A percentile compares a stretch with the other conserved stretches of the same genome.
Evolutionary conservation across 1,284 basidiomycete genomes (phyloP).

Genomic region (Cryptococcus sp.): DNA sequence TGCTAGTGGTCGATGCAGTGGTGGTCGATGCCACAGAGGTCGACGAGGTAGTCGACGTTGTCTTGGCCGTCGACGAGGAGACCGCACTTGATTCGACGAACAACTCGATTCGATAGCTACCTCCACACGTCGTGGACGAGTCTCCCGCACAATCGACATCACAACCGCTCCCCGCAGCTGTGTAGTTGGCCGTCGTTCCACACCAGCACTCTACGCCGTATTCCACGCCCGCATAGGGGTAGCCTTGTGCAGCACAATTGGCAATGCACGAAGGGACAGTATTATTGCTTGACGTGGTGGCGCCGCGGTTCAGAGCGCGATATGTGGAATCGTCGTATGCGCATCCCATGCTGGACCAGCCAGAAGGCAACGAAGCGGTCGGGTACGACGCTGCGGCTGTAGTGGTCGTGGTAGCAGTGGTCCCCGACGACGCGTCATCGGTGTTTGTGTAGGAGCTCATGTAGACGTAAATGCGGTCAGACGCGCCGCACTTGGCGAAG

Average conservation of each 20-base stretch:
- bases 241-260: slow-evolving; percentile 3
- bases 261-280: background rate
- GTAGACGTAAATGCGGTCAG: slow-evolving; percentile 4
- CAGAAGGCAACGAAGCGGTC: slow-evolving; percentile 1
- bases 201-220: slow-evolving; percentile 10
- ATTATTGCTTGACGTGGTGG: slow-evolving; percentile 1
- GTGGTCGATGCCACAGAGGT: background rate
- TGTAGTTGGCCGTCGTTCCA: background rate
- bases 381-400: background rate
- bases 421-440: background rate
- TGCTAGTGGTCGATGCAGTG: no score
- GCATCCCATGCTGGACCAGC: slow-evolving; percentile 6
- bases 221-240: slow-evolving; percentile 7
- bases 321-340: background rate
- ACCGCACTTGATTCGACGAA: background rate
- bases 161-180: slow-evolving; percentile 1
- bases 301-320: slow-evolving; percentile 7
- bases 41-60: slow-evolving; percentile 18
- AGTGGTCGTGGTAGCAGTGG: background rate
- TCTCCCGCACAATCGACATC: slow-evolving; percentile 10
- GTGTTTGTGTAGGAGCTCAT: background rate
- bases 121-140: slow-evolving; percentile 4
- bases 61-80: background rate
- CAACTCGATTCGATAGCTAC: slow-evolving; percentile 6
- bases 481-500: background rate